phyloP scores from a whole-genome alignment of 108 stramenopile species.

The Schizochytrium sp. region DNA sequence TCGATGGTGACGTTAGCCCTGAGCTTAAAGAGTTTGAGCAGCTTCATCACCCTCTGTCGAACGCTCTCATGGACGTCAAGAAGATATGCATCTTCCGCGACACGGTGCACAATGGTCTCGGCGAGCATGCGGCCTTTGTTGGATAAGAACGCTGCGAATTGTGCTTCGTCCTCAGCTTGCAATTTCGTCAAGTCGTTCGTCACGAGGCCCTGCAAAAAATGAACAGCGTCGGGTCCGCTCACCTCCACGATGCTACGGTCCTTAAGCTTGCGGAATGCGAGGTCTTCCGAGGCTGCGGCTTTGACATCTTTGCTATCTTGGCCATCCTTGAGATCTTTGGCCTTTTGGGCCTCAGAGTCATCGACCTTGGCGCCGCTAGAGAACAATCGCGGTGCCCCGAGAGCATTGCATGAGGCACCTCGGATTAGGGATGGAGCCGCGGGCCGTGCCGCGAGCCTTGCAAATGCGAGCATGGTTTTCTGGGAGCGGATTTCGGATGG shows the following conservation, averaged over 20 bases:
- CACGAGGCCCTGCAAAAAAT: conserved; percentile 64
- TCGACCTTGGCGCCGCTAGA: no score
- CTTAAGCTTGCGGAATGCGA: not conserved
- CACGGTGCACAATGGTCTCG: conserved; percentile 29
- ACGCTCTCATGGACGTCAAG: conserved; percentile 29
- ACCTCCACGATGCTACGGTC: conserved; percentile 32
- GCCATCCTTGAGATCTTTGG: no score
- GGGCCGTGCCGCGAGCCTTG: no score
- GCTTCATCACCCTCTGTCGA: not conserved
- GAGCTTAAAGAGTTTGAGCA: conserved; percentile 64
- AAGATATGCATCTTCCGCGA: conserved; percentile 14
- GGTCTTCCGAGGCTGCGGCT: not conserved
- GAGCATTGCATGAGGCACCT: no score
- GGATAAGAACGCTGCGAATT: conserved; percentile 60
- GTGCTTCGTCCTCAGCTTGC: not conserved
- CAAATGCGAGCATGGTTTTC: no score
- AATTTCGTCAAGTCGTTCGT: conserved; percentile 61
- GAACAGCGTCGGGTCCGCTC: conserved; percentile 57
- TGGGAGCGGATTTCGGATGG: no score
- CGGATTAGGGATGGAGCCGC: no score
- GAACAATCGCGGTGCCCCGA: no score
- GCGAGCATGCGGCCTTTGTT: conserved; percentile 67
- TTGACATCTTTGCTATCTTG: not conserved
- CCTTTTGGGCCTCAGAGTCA: no score
- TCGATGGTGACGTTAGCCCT: conserved; percentile 12